Base-by-base conservation (phyloP, 139 green algal species). In the Spirogloea muscicola region DNA sequence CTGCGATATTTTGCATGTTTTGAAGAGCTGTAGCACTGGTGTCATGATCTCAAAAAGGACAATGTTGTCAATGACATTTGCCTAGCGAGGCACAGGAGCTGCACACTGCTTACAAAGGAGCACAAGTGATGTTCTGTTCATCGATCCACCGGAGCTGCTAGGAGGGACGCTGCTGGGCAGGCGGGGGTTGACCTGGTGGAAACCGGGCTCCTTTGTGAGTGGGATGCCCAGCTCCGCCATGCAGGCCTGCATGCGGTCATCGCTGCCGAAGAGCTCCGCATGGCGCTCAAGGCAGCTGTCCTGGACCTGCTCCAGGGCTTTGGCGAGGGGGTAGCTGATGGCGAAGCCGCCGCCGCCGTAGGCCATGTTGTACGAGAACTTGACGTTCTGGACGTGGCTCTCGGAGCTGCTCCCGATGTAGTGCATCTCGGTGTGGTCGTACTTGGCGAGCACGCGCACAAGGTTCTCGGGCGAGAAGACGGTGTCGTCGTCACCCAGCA, bases 401-500 rank as follows among this genome's bases (percentile, higher is more conserved):
- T 79, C 71, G 6, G 71, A 79, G 1, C 18, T 3, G 4, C 31
- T 25, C 1, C 71, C 71, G 21, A 79, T 29, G 46, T 79, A 79
- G 7, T 66, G 16, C 71, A 41, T 49, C 71, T 69, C 31, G 21
- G 36, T 10, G 1, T 79, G 71, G 33, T 79, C 31, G 59, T 79
- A 79, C 59, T 79, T 79, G 27, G 68, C 65, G 4, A 79, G 52
- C 18, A 79, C 25, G 18, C 34, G 37, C 29, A 39, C 63, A 3
- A 79, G 27, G 1, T 27, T 38, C 16, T 69, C n/a, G 1, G 71
- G 61, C 25, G 33, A 59, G 42, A 79, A 79, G 61, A 79, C 46
- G 31, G 71, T 79, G 71, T 79, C 71, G 37, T 79, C 71, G 13
- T 79, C 71, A 25, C 71, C 71, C 29, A 68, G 76, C 62, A 79